These are phyloP conservation scores for Collybia nuda DNA, from an alignment of 768 basidiomycete species.

Conservation along the genomic window DNA sequence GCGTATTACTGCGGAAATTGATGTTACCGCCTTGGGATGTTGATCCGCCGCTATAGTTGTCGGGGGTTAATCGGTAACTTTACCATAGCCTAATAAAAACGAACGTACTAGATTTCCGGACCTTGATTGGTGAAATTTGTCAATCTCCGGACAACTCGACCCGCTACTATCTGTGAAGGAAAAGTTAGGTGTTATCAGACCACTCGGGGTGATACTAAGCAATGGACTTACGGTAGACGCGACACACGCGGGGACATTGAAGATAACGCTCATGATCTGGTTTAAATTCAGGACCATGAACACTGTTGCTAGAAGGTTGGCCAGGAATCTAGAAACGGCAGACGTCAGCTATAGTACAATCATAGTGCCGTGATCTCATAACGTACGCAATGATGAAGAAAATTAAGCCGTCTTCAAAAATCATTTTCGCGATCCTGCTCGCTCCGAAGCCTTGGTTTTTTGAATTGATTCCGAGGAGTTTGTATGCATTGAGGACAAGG, in stretches of 20 bases:
- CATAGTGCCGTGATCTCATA: slow-evolving; percentile 1
- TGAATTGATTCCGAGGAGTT: slow-evolving; percentile 37
- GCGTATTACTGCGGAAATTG: slow-evolving; percentile 18
- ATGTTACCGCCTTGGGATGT: slow-evolving; percentile 22
- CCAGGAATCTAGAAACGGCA: slow-evolving; percentile 36
- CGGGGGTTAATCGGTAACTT: too few species aligned
- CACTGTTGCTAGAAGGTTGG: slow-evolving; percentile 44
- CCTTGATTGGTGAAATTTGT: slow-evolving; percentile 45
- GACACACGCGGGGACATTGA: slow-evolving; percentile 65
- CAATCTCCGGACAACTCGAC: slow-evolving; percentile 58
- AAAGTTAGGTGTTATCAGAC: too few species aligned
- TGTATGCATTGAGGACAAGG: slow-evolving; percentile 58
- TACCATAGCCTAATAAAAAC: background rate
- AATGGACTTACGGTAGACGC: slow-evolving; percentile 42
- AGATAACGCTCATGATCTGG: slow-evolving; percentile 63
- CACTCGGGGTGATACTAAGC: too few species aligned
- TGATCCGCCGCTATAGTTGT: slow-evolving; percentile 16
- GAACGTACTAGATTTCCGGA: slow-evolving; percentile 46
- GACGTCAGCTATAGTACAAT: background rate
- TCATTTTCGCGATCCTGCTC: slow-evolving; percentile 56
- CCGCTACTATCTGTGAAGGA: slow-evolving; percentile 49
- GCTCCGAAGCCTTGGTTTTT: slow-evolving; percentile 23
- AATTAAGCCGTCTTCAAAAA: slow-evolving; percentile 71
- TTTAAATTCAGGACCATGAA: slow-evolving; percentile 71
- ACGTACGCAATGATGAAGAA: slow-evolving; percentile 76